phyloP scores from a whole-genome alignment of 176 grass and related monocot species.

The Eleusine indica region DNA sequence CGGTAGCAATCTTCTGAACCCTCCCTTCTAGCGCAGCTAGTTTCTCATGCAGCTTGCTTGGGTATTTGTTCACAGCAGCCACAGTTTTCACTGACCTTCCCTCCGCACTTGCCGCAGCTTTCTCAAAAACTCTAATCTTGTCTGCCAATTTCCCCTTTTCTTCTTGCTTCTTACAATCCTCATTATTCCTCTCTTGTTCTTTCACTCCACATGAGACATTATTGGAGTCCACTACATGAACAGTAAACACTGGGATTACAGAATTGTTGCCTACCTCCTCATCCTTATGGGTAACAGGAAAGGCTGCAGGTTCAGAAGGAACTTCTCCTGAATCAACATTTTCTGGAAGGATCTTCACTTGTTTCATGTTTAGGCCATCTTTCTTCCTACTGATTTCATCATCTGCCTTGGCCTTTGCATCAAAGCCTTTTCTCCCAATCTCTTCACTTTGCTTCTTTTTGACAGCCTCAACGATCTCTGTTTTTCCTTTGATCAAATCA shows the following conservation, averaged over 20 bases:
- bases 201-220: slow-evolving; percentile 31
- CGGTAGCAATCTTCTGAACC: slow-evolving; percentile 94
- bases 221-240: slow-evolving; percentile 47
- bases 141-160: slow-evolving; percentile 59
- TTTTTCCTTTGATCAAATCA: slow-evolving; percentile 35
- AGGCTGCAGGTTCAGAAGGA: slow-evolving; percentile 7
- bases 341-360: slow-evolving; percentile 3
- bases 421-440: slow-evolving; percentile 19
- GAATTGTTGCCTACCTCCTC: slow-evolving; percentile 31
- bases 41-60: slow-evolving; percentile 91
- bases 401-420: slow-evolving; percentile 15
- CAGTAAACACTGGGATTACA: slow-evolving; percentile 71
- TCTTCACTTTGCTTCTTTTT: slow-evolving; percentile 38
- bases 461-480: slow-evolving; percentile 7
- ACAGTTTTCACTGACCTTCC: slow-evolving; percentile 26
- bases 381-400: slow-evolving; percentile 45
- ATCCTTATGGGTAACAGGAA: slow-evolving; percentile 25
- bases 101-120: slow-evolving; percentile 42
- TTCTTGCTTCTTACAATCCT: slow-evolving; percentile 42
- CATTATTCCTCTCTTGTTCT: slow-evolving; percentile 18
- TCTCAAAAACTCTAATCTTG: slow-evolving; percentile 81
- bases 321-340: slow-evolving; percentile 23
- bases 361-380: slow-evolving; percentile 25
- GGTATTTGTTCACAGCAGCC: slow-evolving; percentile 52
- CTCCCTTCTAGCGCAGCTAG: slow-evolving; percentile 75